A percentile compares a stretch with the other conserved stretches of the same genome.
Evolutionary conservation across 352 stramenopile genomes (phyloP).

Genomic region (Phytopythium ostracodes): DNA sequence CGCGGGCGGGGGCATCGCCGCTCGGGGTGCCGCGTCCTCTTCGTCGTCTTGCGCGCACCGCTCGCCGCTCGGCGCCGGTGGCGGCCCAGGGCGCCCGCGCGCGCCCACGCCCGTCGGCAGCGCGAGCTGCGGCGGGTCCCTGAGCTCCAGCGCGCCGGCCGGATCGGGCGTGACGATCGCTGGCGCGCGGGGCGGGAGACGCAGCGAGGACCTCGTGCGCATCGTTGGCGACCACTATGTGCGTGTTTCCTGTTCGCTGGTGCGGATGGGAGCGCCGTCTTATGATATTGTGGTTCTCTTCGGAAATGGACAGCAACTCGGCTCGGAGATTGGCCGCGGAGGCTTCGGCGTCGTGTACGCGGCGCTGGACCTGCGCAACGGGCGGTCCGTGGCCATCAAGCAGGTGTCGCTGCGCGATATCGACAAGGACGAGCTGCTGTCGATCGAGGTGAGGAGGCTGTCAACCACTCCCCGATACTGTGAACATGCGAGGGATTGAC

Average conservation of each 20-base stretch:
- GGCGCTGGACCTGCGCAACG: constrained; percentile 82
- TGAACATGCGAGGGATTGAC: too few species aligned
- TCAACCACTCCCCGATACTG: background rate
- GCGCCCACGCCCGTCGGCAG: background rate
- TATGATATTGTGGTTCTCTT: too few species aligned
- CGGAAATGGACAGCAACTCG: constrained; percentile 70
- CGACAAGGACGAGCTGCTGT: constrained; percentile 77
- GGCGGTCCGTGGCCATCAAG: constrained; percentile 83
- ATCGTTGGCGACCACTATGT: constrained; percentile 78
- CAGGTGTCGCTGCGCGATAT: constrained; percentile 82
- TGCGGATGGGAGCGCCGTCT: background rate
- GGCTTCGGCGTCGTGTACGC: constrained; percentile 90
- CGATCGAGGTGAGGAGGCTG: constrained; percentile 52
- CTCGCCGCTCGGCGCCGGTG: background rate
- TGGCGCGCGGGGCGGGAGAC: background rate
- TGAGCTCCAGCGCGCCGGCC: background rate
- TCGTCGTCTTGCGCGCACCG: background rate
- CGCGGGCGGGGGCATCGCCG: background rate
- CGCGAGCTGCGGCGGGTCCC: background rate
- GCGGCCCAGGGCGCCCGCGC: background rate
- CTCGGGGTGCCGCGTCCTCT: background rate
- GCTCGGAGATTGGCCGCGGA: constrained; percentile 88
- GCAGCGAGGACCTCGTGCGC: constrained; percentile 47
- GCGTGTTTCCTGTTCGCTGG: constrained; percentile 9
- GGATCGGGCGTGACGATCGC: background rate